Evolutionary conservation across 306 rosid species (phyloP).

Genomic region (Bauhinia variegata): DNA sequence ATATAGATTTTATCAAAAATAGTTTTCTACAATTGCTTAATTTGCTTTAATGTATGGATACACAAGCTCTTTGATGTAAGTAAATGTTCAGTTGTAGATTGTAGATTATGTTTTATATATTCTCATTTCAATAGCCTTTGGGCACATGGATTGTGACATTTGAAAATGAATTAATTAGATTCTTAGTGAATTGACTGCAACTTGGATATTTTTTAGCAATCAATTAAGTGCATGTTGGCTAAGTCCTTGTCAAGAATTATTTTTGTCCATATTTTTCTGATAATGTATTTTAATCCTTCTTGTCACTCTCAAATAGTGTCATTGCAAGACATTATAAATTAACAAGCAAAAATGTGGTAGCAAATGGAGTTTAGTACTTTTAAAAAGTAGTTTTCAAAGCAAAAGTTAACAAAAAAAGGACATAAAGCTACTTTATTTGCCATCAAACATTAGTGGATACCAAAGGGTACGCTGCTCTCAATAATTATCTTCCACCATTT

Average conservation of each 20-base stretch:
- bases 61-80: no score
- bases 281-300: slow-evolving; percentile 36
- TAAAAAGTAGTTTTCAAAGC: slow-evolving; percentile 44
- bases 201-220: neutral
- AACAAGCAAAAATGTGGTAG: no score
- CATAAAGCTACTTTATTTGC: neutral
- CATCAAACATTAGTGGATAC: neutral
- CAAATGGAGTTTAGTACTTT: slow-evolving; percentile 40
- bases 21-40: no score
- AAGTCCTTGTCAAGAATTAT: no score
- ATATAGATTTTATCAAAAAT: no score
- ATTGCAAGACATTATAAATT: slow-evolving; percentile 9
- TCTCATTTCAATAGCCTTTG: no score
- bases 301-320: slow-evolving; percentile 37
- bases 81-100: no score
- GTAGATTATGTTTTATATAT: no score
- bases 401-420: slow-evolving; percentile 32
- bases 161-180: neutral
- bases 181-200: neutral
- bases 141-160: neutral
- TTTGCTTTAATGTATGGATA: no score
- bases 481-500: neutral
- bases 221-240: no score
- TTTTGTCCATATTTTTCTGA: no score
- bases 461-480: neutral